These are phyloP conservation scores for Fusarium sp. DNA, from an alignment of 2,329 filamentous ascomycete genomes.

Conservation along the genomic window DNA sequence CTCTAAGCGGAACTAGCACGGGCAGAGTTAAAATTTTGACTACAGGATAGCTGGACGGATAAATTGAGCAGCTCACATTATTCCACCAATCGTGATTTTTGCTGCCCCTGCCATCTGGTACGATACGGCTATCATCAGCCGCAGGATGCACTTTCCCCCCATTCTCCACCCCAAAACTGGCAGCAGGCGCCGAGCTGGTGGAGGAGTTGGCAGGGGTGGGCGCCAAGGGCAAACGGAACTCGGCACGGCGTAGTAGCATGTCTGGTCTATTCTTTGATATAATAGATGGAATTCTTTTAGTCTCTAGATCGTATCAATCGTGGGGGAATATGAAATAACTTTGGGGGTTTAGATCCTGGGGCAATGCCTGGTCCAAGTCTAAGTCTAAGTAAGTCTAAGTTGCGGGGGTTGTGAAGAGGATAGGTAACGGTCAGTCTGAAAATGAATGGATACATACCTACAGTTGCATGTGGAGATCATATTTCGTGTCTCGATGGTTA, in stretches of 20 bases:
- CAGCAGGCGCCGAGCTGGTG: slow-evolving; percentile 35
- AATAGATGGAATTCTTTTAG: slow-evolving; percentile 9
- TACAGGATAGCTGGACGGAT: slow-evolving; percentile 17
- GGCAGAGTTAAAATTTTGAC: slow-evolving; percentile 10
- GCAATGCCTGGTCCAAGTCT: neutral
- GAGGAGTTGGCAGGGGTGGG: slow-evolving; percentile 26
- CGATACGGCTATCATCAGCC: slow-evolving; percentile 25
- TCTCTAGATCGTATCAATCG: slow-evolving; percentile 5
- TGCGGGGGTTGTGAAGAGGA: slow-evolving; percentile 19
- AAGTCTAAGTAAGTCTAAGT: slow-evolving; percentile 9
- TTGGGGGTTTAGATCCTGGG: slow-evolving; percentile 32
- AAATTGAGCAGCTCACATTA: neutral
- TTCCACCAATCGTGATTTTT: slow-evolving; percentile 32
- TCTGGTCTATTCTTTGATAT: slow-evolving; percentile 15
- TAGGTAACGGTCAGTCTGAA: neutral
- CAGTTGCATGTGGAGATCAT: neutral
- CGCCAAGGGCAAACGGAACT: slow-evolving; percentile 38
- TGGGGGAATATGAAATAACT: slow-evolving; percentile 30
- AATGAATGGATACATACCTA: slow-evolving; percentile 4
- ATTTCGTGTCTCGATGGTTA: slow-evolving; percentile 2
- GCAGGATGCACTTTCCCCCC: slow-evolving; percentile 19
- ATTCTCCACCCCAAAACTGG: slow-evolving; percentile 40
- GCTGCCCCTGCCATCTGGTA: slow-evolving; percentile 7
- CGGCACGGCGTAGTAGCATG: slow-evolving; percentile 33
- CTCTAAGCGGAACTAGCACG: slow-evolving; percentile 29